Conservation (phyloP, 202 grass and related monocot species). For the Bolboschoenoplectus hybrid region DNA sequence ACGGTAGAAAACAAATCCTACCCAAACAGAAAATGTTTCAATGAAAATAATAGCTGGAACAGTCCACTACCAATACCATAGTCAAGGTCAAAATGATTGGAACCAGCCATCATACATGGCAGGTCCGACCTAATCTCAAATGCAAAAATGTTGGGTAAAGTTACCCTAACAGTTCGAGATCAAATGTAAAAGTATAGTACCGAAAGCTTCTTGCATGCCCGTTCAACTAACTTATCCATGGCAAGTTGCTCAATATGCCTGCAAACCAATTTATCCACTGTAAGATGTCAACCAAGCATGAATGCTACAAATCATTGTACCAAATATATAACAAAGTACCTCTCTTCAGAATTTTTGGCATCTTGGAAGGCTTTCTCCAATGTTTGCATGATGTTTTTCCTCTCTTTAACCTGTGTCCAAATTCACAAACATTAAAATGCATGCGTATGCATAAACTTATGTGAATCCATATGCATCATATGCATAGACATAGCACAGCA, state of each 20-base stretch:
- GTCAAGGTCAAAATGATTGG: not conserved
- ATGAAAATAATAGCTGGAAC: not conserved
- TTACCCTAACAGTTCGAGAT: not conserved
- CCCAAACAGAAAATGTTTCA: not conserved
- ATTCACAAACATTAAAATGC: not conserved
- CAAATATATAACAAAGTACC: constrained; percentile 45
- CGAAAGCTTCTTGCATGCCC: constrained; percentile 66
- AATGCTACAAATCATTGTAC: constrained; percentile 6
- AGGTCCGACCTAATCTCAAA: not conserved
- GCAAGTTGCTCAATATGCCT: constrained; percentile 77
- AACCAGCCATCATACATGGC: constrained; percentile 7
- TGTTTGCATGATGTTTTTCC: constrained; percentile 65
- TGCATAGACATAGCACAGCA: constrained; percentile 25
- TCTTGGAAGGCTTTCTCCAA: constrained; percentile 69
- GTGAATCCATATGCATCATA: constrained; percentile 37
- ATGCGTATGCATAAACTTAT: constrained; percentile 29
- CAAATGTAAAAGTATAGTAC: constrained; percentile 45
- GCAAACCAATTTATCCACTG: constrained; percentile 38
- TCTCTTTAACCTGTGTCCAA: constrained; percentile 66
- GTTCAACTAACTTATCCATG: constrained; percentile 81
- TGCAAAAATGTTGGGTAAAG: not conserved
- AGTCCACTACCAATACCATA: not conserved
- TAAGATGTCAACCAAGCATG: constrained; percentile 15
- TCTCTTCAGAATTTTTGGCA: constrained; percentile 65
- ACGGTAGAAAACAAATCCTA: not conserved